Evolutionary conservation across 2,329 filamentous ascomycete species (phyloP).

Genomic region (Gnomoniopsis smithogilvyi): DNA sequence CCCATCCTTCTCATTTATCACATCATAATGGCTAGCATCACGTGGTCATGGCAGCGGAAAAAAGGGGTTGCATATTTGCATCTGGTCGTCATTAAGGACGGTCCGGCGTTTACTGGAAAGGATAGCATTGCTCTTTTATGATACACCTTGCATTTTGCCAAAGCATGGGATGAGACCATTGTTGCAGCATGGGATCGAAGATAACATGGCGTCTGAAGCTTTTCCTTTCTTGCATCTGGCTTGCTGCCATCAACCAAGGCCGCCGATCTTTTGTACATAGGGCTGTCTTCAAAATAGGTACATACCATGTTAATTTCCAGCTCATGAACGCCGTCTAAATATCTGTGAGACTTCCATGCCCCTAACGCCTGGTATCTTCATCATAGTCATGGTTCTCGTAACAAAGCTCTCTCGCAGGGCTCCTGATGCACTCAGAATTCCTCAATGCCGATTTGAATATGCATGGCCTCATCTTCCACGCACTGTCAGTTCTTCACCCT

Average conservation of each 20-base stretch:
- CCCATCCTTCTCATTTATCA: not conserved
- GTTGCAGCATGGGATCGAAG: not conserved
- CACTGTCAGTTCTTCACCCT: no score
- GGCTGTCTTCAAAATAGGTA: conserved; percentile 10
- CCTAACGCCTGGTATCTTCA: conserved; percentile 16
- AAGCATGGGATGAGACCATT: conserved; percentile 1
- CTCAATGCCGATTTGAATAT: not conserved
- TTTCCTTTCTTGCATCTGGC: not conserved
- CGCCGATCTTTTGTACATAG: conserved; percentile 3
- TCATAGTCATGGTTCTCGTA: conserved; percentile 13
- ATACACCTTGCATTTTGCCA: conserved; percentile 16
- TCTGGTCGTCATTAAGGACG: not conserved
- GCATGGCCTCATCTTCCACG: not conserved
- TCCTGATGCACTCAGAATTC: not conserved
- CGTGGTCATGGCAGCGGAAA: conserved; percentile 9
- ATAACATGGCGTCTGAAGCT: not conserved
- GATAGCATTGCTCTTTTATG: conserved; percentile 10
- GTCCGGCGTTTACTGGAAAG: conserved; percentile 10
- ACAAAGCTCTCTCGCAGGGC: not conserved
- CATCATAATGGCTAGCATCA: not conserved
- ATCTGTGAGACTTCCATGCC: conserved; percentile 1
- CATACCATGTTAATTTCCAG: conserved; percentile 8
- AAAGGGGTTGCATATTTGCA: conserved; percentile 9
- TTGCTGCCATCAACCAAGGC: not conserved
- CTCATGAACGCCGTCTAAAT: not conserved